A percentile compares a stretch with the other conserved stretches of the same genome.
Evolutionary conservation across 2,329 filamentous ascomycete species (phyloP).

Genomic region (Metarhizium anisopliae): DNA sequence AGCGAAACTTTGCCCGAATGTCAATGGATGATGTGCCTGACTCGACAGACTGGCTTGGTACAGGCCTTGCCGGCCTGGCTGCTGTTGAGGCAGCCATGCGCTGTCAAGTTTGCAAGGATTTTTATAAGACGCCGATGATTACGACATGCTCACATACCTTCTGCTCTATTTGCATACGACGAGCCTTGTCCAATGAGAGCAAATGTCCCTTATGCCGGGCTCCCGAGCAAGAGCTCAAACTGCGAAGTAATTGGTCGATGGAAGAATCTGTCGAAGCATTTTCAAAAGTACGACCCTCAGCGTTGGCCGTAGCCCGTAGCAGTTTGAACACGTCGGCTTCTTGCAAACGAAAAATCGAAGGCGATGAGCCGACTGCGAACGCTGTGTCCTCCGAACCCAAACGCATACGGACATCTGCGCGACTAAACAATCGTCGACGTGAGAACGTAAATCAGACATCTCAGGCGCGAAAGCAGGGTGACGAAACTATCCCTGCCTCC

Average conservation of each 20-base stretch:
- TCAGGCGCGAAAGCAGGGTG: background rate
- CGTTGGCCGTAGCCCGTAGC: slow-evolving; percentile 55
- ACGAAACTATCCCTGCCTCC: background rate
- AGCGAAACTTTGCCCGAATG: slow-evolving; percentile 15
- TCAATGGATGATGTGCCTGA: slow-evolving; percentile 47
- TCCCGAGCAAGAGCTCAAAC: slow-evolving; percentile 70
- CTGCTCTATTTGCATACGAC: slow-evolving; percentile 89
- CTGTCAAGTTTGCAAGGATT: slow-evolving; percentile 97
- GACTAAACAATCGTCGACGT: slow-evolving; percentile 33
- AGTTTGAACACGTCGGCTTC: slow-evolving; percentile 2
- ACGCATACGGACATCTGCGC: slow-evolving; percentile 42
- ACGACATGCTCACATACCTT: slow-evolving; percentile 95
- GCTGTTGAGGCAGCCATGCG: slow-evolving; percentile 76
- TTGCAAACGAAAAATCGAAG: slow-evolving; percentile 46
- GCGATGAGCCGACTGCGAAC: slow-evolving; percentile 19
- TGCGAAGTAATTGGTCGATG: slow-evolving; percentile 77
- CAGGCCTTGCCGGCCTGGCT: slow-evolving; percentile 56
- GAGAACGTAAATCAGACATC: slow-evolving; percentile 18
- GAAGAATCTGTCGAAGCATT: slow-evolving; percentile 81
- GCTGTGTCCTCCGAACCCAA: slow-evolving; percentile 30
- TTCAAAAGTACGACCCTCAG: slow-evolving; percentile 48
- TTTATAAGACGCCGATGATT: slow-evolving; percentile 89
- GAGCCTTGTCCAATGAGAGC: slow-evolving; percentile 72
- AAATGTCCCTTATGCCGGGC: slow-evolving; percentile 81
- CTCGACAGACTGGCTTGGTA: slow-evolving; percentile 77